Evolutionary conservation across 169 alveolate genomes (phyloP).

Genomic region (Plasmodium relictum): DNA sequence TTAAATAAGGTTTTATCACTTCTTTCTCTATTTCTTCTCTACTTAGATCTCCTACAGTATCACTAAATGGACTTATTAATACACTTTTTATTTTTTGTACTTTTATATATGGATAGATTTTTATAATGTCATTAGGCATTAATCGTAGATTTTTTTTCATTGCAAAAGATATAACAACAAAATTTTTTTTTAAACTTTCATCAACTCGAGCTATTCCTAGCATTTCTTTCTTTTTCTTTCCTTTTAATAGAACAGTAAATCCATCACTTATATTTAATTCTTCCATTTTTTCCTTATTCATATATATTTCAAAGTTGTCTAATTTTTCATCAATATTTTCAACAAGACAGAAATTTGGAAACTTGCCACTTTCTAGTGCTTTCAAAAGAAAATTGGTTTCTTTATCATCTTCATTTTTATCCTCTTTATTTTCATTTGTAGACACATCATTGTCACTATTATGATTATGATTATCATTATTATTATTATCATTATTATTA

Average conservation of each 20-base stretch:
- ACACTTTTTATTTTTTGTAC: constrained; percentile 18
- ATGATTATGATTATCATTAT: background rate
- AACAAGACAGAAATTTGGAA: constrained; percentile 54
- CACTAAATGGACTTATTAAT: constrained; percentile 58
- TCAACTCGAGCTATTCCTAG: constrained; percentile 25
- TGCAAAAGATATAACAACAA: constrained; percentile 39
- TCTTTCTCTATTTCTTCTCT: constrained; percentile 34
- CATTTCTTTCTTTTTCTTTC: constrained; percentile 67
- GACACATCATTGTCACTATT: background rate
- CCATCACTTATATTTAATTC: constrained; percentile 42
- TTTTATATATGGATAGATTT: constrained; percentile 36
- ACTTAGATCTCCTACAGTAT: constrained; percentile 27
- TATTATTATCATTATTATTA: background rate
- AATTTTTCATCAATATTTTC: constrained; percentile 47
- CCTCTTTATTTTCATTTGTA: background rate
- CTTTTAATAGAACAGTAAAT: constrained; percentile 44
- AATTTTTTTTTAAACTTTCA: constrained; percentile 22
- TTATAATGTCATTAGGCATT: constrained; percentile 63
- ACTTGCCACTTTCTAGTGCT: constrained; percentile 62
- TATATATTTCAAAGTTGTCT: constrained; percentile 63
- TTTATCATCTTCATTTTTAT: background rate
- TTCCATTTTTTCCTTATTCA: constrained; percentile 48
- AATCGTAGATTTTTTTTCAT: constrained; percentile 58
- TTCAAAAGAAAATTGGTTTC: constrained; percentile 39
- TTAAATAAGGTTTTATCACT: constrained; percentile 36